These are phyloP conservation scores for Purpureocillium lavendulum DNA, from an alignment of 2,329 filamentous ascomycete genomes.

Conservation along the genomic window DNA sequence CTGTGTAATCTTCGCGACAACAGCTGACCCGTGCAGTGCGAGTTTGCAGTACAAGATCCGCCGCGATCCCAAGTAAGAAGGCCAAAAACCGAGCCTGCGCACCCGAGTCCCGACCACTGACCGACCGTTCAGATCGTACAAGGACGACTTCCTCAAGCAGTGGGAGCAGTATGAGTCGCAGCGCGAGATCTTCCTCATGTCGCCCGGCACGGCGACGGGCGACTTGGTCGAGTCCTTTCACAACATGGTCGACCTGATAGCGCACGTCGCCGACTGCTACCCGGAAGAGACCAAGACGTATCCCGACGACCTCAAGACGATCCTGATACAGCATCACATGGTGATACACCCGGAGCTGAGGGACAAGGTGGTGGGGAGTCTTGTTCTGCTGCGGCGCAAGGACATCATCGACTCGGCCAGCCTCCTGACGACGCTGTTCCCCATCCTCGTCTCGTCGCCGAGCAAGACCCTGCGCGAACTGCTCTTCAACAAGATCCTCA, in stretches of 20 bases:
- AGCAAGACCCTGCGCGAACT: constrained; percentile 82
- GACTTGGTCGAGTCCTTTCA: constrained; percentile 76
- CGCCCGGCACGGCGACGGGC: constrained; percentile 68
- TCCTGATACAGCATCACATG: constrained; percentile 75
- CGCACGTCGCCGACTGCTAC: constrained; percentile 91
- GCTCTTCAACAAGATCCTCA: constrained; percentile 82
- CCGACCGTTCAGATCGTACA: constrained; percentile 59
- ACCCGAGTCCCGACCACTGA: constrained; percentile 5
- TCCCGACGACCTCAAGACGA: constrained; percentile 69
- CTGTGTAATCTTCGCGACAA: too few relatives aligned
- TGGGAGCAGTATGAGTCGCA: constrained; percentile 89
- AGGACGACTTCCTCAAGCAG: constrained; percentile 80
- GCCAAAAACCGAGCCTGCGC: constrained; percentile 2
- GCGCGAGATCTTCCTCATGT: constrained; percentile 81
- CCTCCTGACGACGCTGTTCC: constrained; percentile 86
- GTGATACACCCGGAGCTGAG: constrained; percentile 73
- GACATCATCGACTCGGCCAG: constrained; percentile 80
- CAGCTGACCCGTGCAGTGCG: constrained; percentile 44
- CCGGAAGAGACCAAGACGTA: constrained; percentile 71
- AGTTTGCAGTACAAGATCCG: constrained; percentile 89
- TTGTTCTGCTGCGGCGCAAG: constrained; percentile 83
- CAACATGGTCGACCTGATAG: constrained; percentile 87
- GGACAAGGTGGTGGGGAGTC: constrained; percentile 87
- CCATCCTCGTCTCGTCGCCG: constrained; percentile 82
- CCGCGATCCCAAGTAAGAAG: constrained; percentile 65